A percentile compares a stretch with the other conserved stretches of the same genome.
These are phyloP conservation scores for Oropetium thomaeum DNA, from an alignment of 176 grass and related monocot genomes.

Conservation along the genomic window DNA sequence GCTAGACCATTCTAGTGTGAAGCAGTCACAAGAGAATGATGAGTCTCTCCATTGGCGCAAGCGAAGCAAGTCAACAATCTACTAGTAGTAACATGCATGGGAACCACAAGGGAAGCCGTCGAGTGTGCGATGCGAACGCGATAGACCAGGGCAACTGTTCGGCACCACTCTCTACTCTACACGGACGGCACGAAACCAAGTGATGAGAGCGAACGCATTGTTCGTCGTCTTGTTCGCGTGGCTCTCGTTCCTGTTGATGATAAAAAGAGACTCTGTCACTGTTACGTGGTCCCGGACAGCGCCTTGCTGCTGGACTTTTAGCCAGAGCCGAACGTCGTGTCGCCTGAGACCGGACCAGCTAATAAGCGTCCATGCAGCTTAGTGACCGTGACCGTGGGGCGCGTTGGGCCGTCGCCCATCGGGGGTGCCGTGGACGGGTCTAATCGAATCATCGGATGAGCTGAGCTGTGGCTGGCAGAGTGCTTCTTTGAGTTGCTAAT, in stretches of 20 bases:
- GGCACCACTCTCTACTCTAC: not conserved
- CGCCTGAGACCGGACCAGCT: not conserved
- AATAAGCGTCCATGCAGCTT: too few species aligned
- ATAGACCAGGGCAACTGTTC: not conserved
- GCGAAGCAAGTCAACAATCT: constrained; percentile 34
- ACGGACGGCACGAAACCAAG: not conserved
- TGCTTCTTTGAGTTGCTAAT: too few species aligned
- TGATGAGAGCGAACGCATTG: not conserved
- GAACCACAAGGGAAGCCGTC: constrained; percentile 20
- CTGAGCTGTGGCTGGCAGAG: too few species aligned
- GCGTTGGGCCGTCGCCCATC: not conserved
- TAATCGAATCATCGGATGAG: too few species aligned
- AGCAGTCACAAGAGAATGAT: constrained; percentile 16
- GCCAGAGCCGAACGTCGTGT: not conserved
- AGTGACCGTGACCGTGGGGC: not conserved
- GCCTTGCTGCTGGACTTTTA: not conserved
- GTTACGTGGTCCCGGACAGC: not conserved
- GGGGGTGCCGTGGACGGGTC: too few species aligned
- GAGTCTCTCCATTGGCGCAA: not conserved
- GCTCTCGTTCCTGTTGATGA: not conserved
- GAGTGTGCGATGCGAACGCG: not conserved
- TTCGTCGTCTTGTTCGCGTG: not conserved
- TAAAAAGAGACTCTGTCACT: not conserved
- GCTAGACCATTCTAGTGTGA: constrained; percentile 33
- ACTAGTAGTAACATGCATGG: too few species aligned